A percentile compares a stretch with the other conserved stretches of the same genome.
Evolutionary conservation across 176 grass and related monocot genomes (phyloP).

Genomic region (Rhynchospora tenuis): DNA sequence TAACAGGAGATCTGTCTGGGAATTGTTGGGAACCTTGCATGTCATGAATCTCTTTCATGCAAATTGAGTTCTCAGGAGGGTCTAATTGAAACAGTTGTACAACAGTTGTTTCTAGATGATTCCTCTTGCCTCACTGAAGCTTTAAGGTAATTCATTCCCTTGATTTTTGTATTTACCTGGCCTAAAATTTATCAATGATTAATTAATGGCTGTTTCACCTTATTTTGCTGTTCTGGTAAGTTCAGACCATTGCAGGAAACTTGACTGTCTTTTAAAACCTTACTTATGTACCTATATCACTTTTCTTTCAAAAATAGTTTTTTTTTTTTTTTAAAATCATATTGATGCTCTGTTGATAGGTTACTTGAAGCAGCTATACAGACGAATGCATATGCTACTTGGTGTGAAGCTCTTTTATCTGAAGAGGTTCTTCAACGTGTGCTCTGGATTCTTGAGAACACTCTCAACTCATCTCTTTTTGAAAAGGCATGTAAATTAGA

Average conservation of each 20-base stretch:
- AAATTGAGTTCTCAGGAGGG: slow-evolving; percentile 53
- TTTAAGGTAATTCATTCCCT: slow-evolving; percentile 52
- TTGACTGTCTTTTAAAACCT: not conserved
- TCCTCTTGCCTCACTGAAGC: slow-evolving; percentile 65
- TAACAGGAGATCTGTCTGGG: slow-evolving; percentile 92
- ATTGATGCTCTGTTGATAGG: slow-evolving; percentile 35
- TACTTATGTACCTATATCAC: not conserved
- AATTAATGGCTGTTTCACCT: not conserved
- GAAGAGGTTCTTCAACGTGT: slow-evolving; percentile 70
- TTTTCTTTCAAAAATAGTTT: not conserved
- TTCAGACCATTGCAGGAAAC: not conserved
- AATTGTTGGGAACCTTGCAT: slow-evolving; percentile 87
- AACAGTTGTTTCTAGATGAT: slow-evolving; percentile 76
- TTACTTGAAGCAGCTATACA: slow-evolving; percentile 56
- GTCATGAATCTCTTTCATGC: slow-evolving; percentile 60
- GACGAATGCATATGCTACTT: slow-evolving; percentile 41
- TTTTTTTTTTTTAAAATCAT: slow-evolving; percentile 17
- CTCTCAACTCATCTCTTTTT: slow-evolving; percentile 53
- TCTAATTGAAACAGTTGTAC: slow-evolving; percentile 60
- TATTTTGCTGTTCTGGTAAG: slow-evolving; percentile 16
- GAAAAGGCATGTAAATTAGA: slow-evolving; percentile 49
- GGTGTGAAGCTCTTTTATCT: slow-evolving; percentile 57
- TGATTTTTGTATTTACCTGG: slow-evolving; percentile 1
- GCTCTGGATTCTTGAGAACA: slow-evolving; percentile 82
- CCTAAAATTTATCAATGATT: not conserved